Evolutionary conservation across 1,284 basidiomycete genomes (phyloP), one percentile per base, ranked within the genome.

Genomic region (Pascua sp.): DNA sequence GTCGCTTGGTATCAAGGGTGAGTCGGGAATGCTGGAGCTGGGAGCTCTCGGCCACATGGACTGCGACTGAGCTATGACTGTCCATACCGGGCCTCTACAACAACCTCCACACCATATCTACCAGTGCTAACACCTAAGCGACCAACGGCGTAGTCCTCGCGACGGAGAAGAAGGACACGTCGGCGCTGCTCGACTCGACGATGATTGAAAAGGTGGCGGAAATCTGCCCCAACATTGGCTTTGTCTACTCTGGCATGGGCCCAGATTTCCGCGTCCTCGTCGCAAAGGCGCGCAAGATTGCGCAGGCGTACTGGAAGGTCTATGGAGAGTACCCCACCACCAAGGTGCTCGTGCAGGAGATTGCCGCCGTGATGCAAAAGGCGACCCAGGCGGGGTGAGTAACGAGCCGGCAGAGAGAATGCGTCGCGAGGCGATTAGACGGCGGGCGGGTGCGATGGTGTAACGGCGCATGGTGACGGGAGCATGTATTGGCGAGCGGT

Each of bases 301-400:
- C 96, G 11, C 96, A 98, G 78, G 87, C 92, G 17, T 99, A 98
- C 78, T 98, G 94, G 95, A 98, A 98, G 81, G 89, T 97, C 56
- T 95, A 98, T 73, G 93, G 92, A 53, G 96, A 98, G 79, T 98
- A 98, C 77, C 96, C 96, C n/a, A 91, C 93, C 47, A 97, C 94
- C 53, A 87, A 92, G 73, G 88, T 98, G 51, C 82, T 99, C 62
- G 96, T 95, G 11, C 92, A 96, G 77, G 96, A 98, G 77, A 88
- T 99, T 56, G 96, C 96, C 16, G 95, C 87, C 17, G 88, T 98
- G 56, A 97, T 98, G 93, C 96, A 99, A 78, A 86, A 98, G 75
- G 96, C 96, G 49, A 99, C 96, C 42, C 96, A 99, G 80, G 91
- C 90, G 56, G 96, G 95, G 93, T 95, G 77, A 67, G 60, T 59